Base-by-base conservation (phyloP, 805 yeast species). In the Schwanniomyces pseudopolymorphus region DNA sequence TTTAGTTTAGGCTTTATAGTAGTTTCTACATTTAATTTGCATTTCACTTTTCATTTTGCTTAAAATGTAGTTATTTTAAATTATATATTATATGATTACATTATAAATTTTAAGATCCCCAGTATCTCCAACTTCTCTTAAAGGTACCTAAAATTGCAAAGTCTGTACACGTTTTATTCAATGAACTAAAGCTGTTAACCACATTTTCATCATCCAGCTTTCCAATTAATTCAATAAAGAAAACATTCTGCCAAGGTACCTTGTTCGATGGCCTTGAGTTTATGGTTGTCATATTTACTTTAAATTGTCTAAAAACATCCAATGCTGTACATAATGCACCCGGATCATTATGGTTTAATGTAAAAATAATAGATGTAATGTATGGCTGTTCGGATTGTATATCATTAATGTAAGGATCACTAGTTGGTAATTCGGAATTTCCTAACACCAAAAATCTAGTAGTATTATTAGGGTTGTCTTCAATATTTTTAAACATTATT, bases 401-500 rank as follows among this genome's bases (percentile, higher is more conserved):
- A 13, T 42, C 33, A 4, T 19, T 38, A 19, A 51, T 52, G 31
- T 25, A 40, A 21, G 42, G 42, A 10, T 22, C 28, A 27, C 20
- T 16, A 7, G 19, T 46, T 4, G 55, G 46, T n/a, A 48, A 41
- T 33, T 48, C 50, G 2, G 52, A 47, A 53, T 59, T 47, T 55
- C 86, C 83, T 37, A 91, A 66, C 0, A 89, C 76, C 43, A 94
- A 67, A 61, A 94, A 92, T 51, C 98, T 71, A 1, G 99, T 92
- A 4, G 96, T 88, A 63, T 92, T 92, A 21, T 81, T 83, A 26
- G 72, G 63, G 48, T 72, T 74, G 60, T 92, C 96, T 58, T 91
- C 94, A 41, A 94, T 79, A 48, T 79, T 77, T 5, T 67, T 56
- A 20, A 67, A 63, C 25, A 82, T 53, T 0, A 89, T 75, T 1